These are phyloP conservation scores for Cyberlindnera petersonii DNA, from an alignment of 805 yeast genomes.

Conservation along the genomic window DNA sequence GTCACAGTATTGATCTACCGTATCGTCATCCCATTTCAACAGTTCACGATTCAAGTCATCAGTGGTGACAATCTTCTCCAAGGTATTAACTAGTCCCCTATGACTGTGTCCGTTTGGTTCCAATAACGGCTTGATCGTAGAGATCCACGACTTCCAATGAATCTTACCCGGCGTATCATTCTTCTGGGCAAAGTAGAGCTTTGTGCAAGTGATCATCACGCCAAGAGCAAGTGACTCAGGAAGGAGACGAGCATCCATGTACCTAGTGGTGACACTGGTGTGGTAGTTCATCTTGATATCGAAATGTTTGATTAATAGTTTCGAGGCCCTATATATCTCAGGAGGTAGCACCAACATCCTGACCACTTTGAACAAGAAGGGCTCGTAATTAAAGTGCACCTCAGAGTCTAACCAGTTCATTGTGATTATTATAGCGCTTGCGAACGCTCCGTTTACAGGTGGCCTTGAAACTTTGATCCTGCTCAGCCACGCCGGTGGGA, in stretches of 20 bases:
- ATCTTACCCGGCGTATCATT: conserved; percentile 1
- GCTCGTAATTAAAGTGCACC: conserved; percentile 30
- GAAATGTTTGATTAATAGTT: conserved; percentile 24
- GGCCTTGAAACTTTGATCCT: conserved; percentile 29
- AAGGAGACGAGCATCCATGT: conserved; percentile 14
- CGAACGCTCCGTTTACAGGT: conserved; percentile 38
- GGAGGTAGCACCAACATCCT: conserved; percentile 47
- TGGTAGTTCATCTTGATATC: conserved; percentile 13
- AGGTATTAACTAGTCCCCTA: conserved; percentile 8
- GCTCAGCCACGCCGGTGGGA: conserved; percentile 37
- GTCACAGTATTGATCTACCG: conserved; percentile 44
- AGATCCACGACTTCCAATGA: conserved; percentile 19
- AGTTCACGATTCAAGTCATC: conserved; percentile 34
- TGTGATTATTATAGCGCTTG: conserved; percentile 27
- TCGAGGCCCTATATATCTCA: conserved; percentile 39
- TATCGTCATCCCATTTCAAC: conserved; percentile 44
- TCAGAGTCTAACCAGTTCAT: conserved; percentile 1
- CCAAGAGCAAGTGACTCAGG: conserved; percentile 23
- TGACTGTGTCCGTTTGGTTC: conserved; percentile 6
- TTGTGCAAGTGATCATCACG: conserved; percentile 15
- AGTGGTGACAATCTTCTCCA: conserved; percentile 14
- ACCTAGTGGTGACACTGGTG: background rate
- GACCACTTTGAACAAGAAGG: conserved; percentile 39
- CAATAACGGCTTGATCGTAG: conserved; percentile 4
- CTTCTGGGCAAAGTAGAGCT: conserved; percentile 23